Conservation (phyloP, 2,329 filamentous ascomycete species). For the Colletotrichum sojae region DNA sequence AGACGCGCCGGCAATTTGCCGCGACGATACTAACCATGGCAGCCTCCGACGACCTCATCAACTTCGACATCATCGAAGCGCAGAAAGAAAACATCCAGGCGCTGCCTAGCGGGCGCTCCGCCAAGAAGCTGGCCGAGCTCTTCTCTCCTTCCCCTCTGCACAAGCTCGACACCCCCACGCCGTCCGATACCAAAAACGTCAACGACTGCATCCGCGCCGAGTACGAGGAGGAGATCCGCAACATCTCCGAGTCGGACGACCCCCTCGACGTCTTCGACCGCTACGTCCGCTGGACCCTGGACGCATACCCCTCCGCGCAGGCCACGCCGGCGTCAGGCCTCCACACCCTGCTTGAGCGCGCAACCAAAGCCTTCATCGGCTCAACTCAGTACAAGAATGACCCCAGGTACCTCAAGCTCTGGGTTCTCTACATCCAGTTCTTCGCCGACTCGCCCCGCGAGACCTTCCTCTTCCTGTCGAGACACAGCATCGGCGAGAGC, state of each 20-base stretch:
- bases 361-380: slow-evolving; percentile 90
- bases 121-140: slow-evolving; percentile 86
- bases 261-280: slow-evolving; percentile 96
- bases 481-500: slow-evolving; percentile 87
- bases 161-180: slow-evolving; percentile 73
- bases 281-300: slow-evolving; percentile 96
- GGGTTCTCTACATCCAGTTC: slow-evolving; percentile 93
- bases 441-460: slow-evolving; percentile 96
- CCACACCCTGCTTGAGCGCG: slow-evolving; percentile 89
- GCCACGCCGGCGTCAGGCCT: slow-evolving; percentile 93
- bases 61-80: slow-evolving; percentile 94
- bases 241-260: slow-evolving; percentile 89
- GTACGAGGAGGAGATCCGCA: slow-evolving; percentile 86
- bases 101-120: slow-evolving; percentile 88
- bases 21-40: slow-evolving; percentile 58
- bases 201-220: slow-evolving; percentile 86
- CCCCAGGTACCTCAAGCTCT: slow-evolving; percentile 91
- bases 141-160: slow-evolving; percentile 78
- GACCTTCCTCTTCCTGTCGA: slow-evolving; percentile 90
- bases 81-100: slow-evolving; percentile 99
- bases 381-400: slow-evolving; percentile 94
- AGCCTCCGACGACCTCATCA: slow-evolving; percentile 67
- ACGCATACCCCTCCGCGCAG: slow-evolving; percentile 94
- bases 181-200: slow-evolving; percentile 80
- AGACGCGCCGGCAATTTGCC: slow-evolving; percentile 38